Base-by-base conservation (phyloP, 768 basidiomycete genomes). In the Cystofilobasidium macerans region DNA sequence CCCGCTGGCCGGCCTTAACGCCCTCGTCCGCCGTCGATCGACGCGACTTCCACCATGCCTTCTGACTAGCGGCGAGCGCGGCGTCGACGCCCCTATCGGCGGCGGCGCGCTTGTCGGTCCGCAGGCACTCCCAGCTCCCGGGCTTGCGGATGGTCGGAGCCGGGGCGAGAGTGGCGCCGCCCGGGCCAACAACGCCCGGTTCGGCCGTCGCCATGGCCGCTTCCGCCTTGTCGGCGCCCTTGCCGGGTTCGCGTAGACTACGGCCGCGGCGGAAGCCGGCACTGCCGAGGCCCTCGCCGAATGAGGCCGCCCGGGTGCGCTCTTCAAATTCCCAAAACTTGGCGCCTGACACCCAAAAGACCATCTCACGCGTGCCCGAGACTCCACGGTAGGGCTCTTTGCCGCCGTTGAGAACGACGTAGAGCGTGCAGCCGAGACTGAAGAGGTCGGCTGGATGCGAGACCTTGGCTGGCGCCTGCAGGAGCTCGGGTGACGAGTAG, bases 401-500 rank as follows among this genome's bases (percentile, higher is more conserved):
- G 0, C 76, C 78, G 9, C 75, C 75, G 24, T 57, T 59, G 35
- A 79, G 59, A 57, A 75, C 72, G 45, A 76, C 75, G 38, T 73
- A 72, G 28, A 80, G 73, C 0, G 78, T 78, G 12, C 77, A 76
- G 12, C 78, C 79, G 56, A 78, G 73, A n/a, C 76, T 72, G 70
- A 78, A 80, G 56, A 79, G 69, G 69, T 80, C 79, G 57, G 76
- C 72, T 1, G 77, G 73, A 69, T 74, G 78, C 14, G 74, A 75
- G 70, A 79, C 78, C 2, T 71, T 65, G 0, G 72, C 69, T 1
- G 74, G 73, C 1, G 71, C 71, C 2, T 77, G 66, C 26, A 79
- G 74, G 24, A 78, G 73, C 60, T 80, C 79, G 12, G 79, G 78
- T 0, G 78, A 75, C 0, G 77, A 75, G 72, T 78, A 80, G 2